Conservation (phyloP, 139 green algal genomes). For the Dunaliella primolecta region DNA sequence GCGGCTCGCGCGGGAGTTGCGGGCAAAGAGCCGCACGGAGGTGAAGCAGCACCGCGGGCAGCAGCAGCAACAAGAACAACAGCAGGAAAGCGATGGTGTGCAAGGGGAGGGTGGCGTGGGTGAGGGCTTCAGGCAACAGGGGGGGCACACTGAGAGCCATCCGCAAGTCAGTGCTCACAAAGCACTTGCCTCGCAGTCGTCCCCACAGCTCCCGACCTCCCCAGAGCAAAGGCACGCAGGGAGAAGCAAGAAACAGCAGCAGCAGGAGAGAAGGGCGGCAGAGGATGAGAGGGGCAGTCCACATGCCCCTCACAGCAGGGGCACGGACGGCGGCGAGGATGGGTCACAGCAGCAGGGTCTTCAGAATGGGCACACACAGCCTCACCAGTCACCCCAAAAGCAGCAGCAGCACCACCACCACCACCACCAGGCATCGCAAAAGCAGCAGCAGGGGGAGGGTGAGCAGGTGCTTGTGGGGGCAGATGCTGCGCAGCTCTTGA, state of each 20-base stretch:
- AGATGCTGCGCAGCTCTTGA: neutral
- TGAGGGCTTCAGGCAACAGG: too few relatives aligned
- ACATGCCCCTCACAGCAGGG: too few relatives aligned
- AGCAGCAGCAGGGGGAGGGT: slow-evolving; percentile 12
- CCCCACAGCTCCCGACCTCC: neutral
- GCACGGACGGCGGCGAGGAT: too few relatives aligned
- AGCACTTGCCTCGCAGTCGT: neutral
- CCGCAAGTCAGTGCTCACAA: neutral
- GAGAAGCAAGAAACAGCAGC: neutral
- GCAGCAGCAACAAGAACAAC: slow-evolving; percentile 6
- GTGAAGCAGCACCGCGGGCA: slow-evolving; percentile 8
- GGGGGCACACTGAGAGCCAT: too few relatives aligned
- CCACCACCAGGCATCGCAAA: too few relatives aligned
- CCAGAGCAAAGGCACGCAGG: neutral
- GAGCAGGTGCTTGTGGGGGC: slow-evolving; percentile 3
- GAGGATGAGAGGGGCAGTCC: neutral
- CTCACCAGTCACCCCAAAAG: too few relatives aligned
- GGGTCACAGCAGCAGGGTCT: too few relatives aligned
- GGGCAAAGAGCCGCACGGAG: neutral
- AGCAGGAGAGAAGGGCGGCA: slow-evolving; percentile 5
- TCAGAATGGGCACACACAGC: too few relatives aligned
- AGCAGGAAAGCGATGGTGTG: neutral
- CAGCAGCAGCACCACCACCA: too few relatives aligned
- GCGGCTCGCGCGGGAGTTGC: slow-evolving; percentile 1
- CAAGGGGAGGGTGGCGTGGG: too few relatives aligned